Evolutionary conservation across 208 protist genomes (phyloP), one percentile per base, ranked within the genome.

Genomic region (Trypanosoma caninum): DNA sequence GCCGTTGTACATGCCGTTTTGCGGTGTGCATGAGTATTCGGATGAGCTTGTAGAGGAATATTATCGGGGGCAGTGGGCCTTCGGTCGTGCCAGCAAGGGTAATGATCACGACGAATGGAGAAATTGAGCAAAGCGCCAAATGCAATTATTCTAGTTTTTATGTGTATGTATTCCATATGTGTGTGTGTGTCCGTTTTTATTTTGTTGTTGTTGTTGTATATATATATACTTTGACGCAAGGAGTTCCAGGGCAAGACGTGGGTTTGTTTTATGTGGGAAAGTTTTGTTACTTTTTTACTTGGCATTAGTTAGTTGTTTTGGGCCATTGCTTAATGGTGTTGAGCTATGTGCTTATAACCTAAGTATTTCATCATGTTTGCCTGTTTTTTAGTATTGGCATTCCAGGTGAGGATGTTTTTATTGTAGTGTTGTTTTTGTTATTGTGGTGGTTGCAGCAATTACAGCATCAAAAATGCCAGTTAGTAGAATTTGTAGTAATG

Each of bases 41-140:
- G 86, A 95, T 67, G 89, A 95, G 71, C 66, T 95, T 10, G 85
- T 95, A 18, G 85, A 95, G 63, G 89, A 95, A 73, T 95, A 82
- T 72, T 93, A 93, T 76, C 80, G 89, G 51, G 85, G 85, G n/a
- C 81, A 91, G 66, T 91, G 84, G 84, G 85, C 86, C 31, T 93
- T 93, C 60, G 79, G 84, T 8, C 80, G 81, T 28, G 65, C 76
- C 20, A 92, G 76, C 76, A 95, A 93, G 66, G 86, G 89, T 58
- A 90, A 91, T 60, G 89, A 95, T 51, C 85, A 91, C 68, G 85
- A 95, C 48, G 89, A 95, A 65, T 95, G 89, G 89, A 78, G 74
- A 69, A 84, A 82, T 58, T 95, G 83, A 69, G 20, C 16, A 45
- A n/a, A 35, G 31, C 14, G 3, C 35, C 42, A 6, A 56, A 42